phyloP scores from a whole-genome alignment of 225 moss, liverwort and hornwort genomes.

The Polytrichum formosum region DNA sequence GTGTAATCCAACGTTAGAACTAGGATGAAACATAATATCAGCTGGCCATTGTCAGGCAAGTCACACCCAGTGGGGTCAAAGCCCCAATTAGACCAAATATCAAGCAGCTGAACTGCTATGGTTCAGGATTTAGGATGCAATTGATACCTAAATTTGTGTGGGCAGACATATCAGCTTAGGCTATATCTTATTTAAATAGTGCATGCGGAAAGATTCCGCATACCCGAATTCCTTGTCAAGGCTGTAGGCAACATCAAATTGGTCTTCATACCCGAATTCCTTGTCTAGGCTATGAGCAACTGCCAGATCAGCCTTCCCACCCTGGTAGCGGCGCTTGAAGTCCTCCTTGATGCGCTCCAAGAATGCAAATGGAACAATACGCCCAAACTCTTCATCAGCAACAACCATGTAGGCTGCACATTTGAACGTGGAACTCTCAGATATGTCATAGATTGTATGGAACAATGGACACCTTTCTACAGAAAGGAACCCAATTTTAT shows the following conservation, averaged over 20 bases:
- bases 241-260: constrained; percentile 17
- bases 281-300: constrained; percentile 12
- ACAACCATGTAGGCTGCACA: constrained; percentile 34
- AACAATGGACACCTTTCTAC: not conserved
- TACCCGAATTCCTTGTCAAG: constrained; percentile 11
- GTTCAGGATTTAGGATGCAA: no score
- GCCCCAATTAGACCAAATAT: no score
- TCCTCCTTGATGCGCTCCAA: constrained; percentile 49
- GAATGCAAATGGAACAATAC: constrained; percentile 39
- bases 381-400: constrained; percentile 50
- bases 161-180: no score
- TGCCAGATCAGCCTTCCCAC: constrained; percentile 36
- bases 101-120: no score
- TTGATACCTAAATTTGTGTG: no score
- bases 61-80: no score
- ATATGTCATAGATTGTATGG: not conserved
- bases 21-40: no score
- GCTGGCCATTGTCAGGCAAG: no score
- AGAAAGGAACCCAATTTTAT: no score
- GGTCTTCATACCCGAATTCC: constrained; percentile 33
- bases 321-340: constrained; percentile 36
- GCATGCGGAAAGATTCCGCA: constrained; percentile 14
- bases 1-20: no score
- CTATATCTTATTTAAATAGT: not conserved
- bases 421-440: not conserved